Percentiles rank a stretch among this genome's conserved stretches.
Conservation (phyloP, 2,329 filamentous ascomycete genomes). For the Juglanconis oblonga region DNA sequence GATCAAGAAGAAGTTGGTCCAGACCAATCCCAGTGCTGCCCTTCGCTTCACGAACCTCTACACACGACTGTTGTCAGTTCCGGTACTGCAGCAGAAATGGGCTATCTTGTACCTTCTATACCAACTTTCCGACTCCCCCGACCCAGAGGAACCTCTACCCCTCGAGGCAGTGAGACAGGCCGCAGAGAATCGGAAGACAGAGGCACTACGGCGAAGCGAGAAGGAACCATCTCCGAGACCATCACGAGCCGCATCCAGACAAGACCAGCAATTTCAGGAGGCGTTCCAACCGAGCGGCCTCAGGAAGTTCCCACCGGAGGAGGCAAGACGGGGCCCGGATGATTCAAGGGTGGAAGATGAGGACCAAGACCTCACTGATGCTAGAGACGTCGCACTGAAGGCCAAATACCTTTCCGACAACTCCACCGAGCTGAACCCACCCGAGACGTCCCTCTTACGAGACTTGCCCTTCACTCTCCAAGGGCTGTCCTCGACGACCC, state of each 20-base stretch:
- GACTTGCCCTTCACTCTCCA: constrained; percentile 93
- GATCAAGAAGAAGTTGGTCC: constrained; percentile 84
- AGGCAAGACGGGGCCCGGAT: constrained; percentile 34
- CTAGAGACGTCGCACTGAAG: constrained; percentile 53
- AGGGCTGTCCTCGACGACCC: constrained; percentile 81
- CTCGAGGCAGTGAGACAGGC: constrained; percentile 39
- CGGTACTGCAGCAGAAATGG: constrained; percentile 94
- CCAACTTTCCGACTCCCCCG: constrained; percentile 69
- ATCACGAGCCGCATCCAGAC: constrained; percentile 33
- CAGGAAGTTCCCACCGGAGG: constrained; percentile 40
- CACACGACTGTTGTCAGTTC: constrained; percentile 81
- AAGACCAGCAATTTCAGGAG: constrained; percentile 49
- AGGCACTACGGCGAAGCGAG: constrained; percentile 11
- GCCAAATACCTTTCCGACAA: constrained; percentile 57
- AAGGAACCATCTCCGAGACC: constrained; percentile 28
- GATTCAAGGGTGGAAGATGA: constrained; percentile 30
- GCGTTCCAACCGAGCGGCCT: constrained; percentile 55
- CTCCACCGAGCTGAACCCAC: constrained; percentile 54
- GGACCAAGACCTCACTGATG: constrained; percentile 29
- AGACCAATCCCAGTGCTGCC: constrained; percentile 74
- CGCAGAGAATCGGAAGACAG: constrained; percentile 25
- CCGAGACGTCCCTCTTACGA: constrained; percentile 65
- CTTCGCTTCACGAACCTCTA: constrained; percentile 88
- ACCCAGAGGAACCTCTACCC: constrained; percentile 51
- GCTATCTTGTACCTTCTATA: constrained; percentile 90